These are phyloP conservation scores for Tetrahymena malaccensis DNA, from an alignment of 73 alveolate species.

Conservation along the genomic window DNA sequence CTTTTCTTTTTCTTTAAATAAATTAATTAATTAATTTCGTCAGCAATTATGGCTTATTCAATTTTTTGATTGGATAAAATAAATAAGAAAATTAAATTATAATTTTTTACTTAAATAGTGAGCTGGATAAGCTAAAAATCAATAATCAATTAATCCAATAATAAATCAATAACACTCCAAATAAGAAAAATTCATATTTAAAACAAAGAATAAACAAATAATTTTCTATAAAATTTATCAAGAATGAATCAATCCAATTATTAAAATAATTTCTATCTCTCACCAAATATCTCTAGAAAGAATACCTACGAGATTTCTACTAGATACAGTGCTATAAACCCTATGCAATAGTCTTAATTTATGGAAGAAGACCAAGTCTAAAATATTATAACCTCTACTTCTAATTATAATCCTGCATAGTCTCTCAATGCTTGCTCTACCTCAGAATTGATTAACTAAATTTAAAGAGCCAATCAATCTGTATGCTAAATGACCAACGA, in stretches of 20 bases:
- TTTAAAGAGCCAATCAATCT: neutral
- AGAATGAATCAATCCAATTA: neutral
- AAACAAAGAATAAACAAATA: neutral
- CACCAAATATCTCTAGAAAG: neutral
- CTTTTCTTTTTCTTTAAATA: neutral
- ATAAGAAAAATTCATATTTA: neutral
- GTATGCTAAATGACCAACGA: neutral
- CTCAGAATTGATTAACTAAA: neutral
- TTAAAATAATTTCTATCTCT: neutral
- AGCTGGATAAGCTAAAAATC: neutral
- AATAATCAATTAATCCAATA: neutral
- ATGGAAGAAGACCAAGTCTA: neutral
- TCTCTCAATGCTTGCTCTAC: neutral
- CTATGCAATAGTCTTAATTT: neutral
- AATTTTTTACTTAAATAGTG: neutral
- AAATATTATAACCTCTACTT: neutral
- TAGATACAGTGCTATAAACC: neutral
- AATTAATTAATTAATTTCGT: neutral
- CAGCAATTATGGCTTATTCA: neutral
- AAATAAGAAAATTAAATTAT: neutral
- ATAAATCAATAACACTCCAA: neutral
- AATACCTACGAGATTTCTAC: neutral
- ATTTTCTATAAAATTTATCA: no score
- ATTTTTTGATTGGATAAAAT: neutral
- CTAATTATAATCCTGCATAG: neutral